Base-by-base conservation (phyloP, 1,139 yeast genomes). In the Taphrina populina region DNA sequence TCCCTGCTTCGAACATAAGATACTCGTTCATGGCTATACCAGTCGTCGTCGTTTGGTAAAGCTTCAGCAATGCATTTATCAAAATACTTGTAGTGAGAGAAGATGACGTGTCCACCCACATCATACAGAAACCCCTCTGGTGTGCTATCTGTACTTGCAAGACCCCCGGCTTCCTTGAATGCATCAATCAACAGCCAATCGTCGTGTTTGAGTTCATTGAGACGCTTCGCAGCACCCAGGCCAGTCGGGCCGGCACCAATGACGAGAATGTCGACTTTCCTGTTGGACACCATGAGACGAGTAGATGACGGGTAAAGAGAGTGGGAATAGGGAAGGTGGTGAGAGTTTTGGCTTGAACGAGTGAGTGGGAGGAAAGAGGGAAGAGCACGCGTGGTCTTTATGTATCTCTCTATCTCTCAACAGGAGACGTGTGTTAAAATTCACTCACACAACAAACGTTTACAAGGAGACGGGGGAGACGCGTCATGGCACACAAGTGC, bases 161-260 rank as follows among this genome's bases (percentile, higher is more conserved):
- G 46, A 17, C 60, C 60, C 8, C 60, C 60, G 8, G 49, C 57
- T 29, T 52, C 36, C 19, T 29, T 51, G 43, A 43, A 29, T 15
- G 56, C 35, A 46, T 58, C 60, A 17, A 58, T 45, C 23, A 58
- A 30, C 2, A 35, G 45, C 60, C 60, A 58, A 23, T 43, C 41
- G 24, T 45, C 47, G 27, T 52, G 37, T 17, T 37, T 29, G 13
- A 56, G 30, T 26, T 58, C 60, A 5, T 53, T 29, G 29, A 58
- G 56, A n/a, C 60, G 58, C 37, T 53, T 53, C 8, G 60, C 60
- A 29, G 60, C 60, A 19, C 60, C 60, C 10, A 58, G 59, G 17
- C 61, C 61, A 11, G 61, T 58, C 13, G 60, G 61, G 24, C 60
- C 61, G 4, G 61, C 59, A 32, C 61, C 59, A 29, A 59, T 56